Evolutionary conservation across 106 monocot genomes (phyloP).

Genomic region (Cymbidium sinense): DNA sequence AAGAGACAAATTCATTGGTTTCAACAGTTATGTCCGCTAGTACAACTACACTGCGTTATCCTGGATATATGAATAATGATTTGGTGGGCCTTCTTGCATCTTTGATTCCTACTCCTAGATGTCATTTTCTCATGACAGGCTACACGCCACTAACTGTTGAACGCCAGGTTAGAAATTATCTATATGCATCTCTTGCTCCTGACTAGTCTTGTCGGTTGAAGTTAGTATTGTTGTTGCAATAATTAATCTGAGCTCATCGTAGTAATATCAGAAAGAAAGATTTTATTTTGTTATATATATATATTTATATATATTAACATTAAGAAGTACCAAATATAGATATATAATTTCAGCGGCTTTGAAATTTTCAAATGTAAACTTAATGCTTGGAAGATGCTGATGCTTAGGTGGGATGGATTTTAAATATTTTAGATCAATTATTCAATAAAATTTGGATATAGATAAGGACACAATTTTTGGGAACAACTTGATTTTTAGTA

Average conservation of each 20-base stretch:
- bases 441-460: not conserved
- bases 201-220: not conserved
- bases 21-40: constrained; percentile 99
- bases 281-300: not conserved
- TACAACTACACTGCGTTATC: constrained; percentile 94
- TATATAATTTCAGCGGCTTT: not conserved
- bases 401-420: not conserved
- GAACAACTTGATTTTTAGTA: not conserved
- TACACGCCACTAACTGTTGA: constrained; percentile 98
- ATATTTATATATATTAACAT: too few species aligned
- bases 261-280: not conserved
- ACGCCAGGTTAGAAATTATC: constrained; percentile 62
- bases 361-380: not conserved
- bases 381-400: not conserved
- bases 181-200: constrained; percentile 4
- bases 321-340: not conserved
- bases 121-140: constrained; percentile 99
- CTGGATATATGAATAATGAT: constrained; percentile 99
- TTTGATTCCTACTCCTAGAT: constrained; percentile 90
- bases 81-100: constrained; percentile 97
- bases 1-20: constrained; percentile 94
- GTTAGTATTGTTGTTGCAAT: not conserved
- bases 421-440: not conserved
- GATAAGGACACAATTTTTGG: not conserved
- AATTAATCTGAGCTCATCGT: not conserved